phyloP scores from a whole-genome alignment of 148 eudicot genomes.

The Persicaria tinctoria region DNA sequence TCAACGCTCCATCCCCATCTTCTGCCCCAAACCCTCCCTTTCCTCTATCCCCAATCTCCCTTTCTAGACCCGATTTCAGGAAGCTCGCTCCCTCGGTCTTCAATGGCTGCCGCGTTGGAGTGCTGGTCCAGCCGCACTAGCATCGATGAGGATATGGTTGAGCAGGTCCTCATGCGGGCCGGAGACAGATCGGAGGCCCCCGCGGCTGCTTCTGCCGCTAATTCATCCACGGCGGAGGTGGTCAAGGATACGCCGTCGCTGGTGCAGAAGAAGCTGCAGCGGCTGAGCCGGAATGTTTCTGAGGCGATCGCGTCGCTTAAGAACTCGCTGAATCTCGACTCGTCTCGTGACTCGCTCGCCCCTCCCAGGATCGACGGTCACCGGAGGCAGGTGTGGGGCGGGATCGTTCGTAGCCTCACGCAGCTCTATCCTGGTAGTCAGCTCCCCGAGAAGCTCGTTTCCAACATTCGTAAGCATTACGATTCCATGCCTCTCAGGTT shows the following conservation, averaged over 20 bases:
- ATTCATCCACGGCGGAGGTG: slow-evolving; percentile 12
- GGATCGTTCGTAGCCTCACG: slow-evolving; percentile 73
- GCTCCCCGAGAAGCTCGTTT: slow-evolving; percentile 81
- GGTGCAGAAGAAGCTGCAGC: slow-evolving; percentile 78
- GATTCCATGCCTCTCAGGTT: slow-evolving; percentile 90
- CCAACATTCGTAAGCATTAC: slow-evolving; percentile 79
- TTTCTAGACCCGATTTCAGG: not conserved
- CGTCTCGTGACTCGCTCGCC: slow-evolving; percentile 37
- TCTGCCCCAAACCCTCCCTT: not conserved
- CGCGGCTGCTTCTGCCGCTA: not conserved
- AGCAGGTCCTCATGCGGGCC: slow-evolving; percentile 75
- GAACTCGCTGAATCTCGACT: slow-evolving; percentile 70
- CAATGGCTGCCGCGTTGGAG: slow-evolving; percentile 84
- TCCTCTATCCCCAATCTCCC: not conserved
- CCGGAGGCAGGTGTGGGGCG: slow-evolving; percentile 66
- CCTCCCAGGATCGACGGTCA: slow-evolving; percentile 39
- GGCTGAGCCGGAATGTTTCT: slow-evolving; percentile 63
- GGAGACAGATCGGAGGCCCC: slow-evolving; percentile 65
- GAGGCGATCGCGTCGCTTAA: slow-evolving; percentile 85
- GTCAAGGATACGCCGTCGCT: slow-evolving; percentile 35
- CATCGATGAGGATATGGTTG: slow-evolving; percentile 73
- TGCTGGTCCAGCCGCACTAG: slow-evolving; percentile 83
- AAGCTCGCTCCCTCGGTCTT: not conserved
- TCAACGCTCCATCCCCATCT: not conserved
- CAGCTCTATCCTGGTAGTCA: slow-evolving; percentile 96